Conservation (phyloP, 1,284 basidiomycete species). For the Fistulinella cinereoalba region DNA sequence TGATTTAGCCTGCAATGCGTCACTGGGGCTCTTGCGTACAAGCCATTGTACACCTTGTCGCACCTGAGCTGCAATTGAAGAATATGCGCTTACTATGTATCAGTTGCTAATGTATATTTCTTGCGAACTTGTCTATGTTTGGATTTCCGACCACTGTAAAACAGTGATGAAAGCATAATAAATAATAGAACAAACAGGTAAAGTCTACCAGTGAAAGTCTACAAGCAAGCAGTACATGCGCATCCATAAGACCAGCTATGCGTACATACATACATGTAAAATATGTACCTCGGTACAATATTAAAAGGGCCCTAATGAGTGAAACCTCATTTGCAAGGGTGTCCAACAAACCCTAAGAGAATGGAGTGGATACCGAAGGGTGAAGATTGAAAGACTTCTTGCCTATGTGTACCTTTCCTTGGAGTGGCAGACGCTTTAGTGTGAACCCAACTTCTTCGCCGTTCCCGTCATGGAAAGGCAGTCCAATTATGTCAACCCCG, state of each 20-base stretch:
- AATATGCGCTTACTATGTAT: too few relatives aligned
- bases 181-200: conserved; percentile 5
- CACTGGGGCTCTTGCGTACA: too few relatives aligned
- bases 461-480: conserved; percentile 45
- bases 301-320: conserved; percentile 4
- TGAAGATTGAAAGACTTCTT: conserved; percentile 43
- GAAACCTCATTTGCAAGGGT: conserved; percentile 4
- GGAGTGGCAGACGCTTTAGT: conserved; percentile 61
- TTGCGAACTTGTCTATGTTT: too few relatives aligned
- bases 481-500: conserved; percentile 53
- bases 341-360: neutral
- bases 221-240: conserved; percentile 17
- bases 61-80: too few relatives aligned
- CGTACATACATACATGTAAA: conserved; percentile 7
- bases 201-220: conserved; percentile 12
- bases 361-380: neutral
- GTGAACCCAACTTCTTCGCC: conserved; percentile 48
- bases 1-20: too few relatives aligned
- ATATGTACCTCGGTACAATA: conserved; percentile 4
- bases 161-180: too few relatives aligned
- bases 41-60: too few relatives aligned
- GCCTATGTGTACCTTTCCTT: conserved; percentile 61
- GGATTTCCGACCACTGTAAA: too few relatives aligned
- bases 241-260: conserved; percentile 4
- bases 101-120: too few relatives aligned